Percentiles rank a stretch among this genome's conserved stretches.
These are phyloP conservation scores for Furcasterigmium furcatum DNA, from an alignment of 2,329 filamentous ascomycete species.

Conservation along the genomic window DNA sequence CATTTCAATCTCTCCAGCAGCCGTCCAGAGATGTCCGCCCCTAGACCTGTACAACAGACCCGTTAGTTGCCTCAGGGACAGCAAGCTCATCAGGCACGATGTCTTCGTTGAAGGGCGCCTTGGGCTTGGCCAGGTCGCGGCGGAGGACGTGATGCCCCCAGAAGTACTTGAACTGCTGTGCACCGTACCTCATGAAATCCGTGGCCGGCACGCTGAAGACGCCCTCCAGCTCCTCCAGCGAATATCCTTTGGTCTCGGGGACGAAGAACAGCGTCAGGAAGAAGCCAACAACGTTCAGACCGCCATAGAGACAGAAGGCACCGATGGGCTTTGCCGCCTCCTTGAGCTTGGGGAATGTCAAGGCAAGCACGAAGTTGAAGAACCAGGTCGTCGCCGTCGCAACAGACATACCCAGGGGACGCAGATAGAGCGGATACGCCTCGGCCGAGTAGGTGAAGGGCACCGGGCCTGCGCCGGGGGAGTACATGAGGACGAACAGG, in stretches of 20 bases:
- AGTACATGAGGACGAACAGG: conserved; percentile 47
- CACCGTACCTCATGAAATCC: conserved; percentile 11
- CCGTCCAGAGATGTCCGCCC: neutral
- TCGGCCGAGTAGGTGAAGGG: conserved; percentile 67
- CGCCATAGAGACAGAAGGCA: conserved; percentile 46
- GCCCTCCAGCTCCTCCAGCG: conserved; percentile 37
- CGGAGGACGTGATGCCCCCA: conserved; percentile 16
- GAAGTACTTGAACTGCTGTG: conserved; percentile 19
- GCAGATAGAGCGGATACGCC: conserved; percentile 62
- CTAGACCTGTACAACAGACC: neutral
- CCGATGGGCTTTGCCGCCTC: conserved; percentile 41
- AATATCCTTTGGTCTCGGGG: conserved; percentile 41
- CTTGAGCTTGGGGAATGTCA: conserved; percentile 44
- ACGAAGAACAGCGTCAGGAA: conserved; percentile 36
- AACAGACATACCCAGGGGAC: conserved; percentile 59
- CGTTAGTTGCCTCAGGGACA: too few relatives aligned
- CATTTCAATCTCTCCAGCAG: neutral
- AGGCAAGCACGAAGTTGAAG: conserved; percentile 36
- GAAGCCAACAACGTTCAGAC: conserved; percentile 44
- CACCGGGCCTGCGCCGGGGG: conserved; percentile 59
- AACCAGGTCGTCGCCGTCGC: conserved; percentile 50
- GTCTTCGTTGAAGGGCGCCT: conserved; percentile 1
- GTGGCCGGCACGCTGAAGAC: conserved; percentile 8
- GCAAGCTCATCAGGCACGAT: neutral
- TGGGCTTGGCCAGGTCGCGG: conserved; percentile 8